phyloP scores from a whole-genome alignment of 768 basidiomycete genomes.

The Phylloporus scabripes region DNA sequence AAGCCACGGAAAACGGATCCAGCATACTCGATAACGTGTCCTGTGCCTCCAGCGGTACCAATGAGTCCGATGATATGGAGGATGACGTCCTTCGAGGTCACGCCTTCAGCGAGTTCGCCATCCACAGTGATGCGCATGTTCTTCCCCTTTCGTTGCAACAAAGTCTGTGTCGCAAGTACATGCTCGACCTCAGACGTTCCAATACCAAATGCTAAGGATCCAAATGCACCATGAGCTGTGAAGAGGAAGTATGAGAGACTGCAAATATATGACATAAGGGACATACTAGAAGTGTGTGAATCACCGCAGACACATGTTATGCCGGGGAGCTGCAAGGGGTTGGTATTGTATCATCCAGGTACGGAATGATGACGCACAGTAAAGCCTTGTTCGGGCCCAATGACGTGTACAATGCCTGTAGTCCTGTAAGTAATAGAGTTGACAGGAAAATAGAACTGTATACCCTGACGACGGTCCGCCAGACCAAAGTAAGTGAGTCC shows the following conservation, averaged over 20 bases:
- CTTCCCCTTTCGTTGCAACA: conserved; percentile 82
- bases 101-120: conserved; percentile 73
- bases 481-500: conserved; percentile 90
- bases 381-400: conserved; percentile 92
- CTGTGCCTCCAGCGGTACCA: conserved; percentile 91
- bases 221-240: conserved; percentile 85
- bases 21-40: conserved; percentile 87
- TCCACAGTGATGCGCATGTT: conserved; percentile 92
- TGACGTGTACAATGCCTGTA: conserved; percentile 78
- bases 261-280: neutral
- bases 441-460: conserved; percentile 3
- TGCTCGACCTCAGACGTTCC: conserved; percentile 94
- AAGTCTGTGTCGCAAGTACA: conserved; percentile 87
- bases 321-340: conserved; percentile 51
- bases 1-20: conserved; percentile 83
- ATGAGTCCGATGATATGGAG: conserved; percentile 87
- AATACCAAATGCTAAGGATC: conserved; percentile 89
- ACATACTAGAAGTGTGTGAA: conserved; percentile 86
- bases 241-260: conserved; percentile 1
- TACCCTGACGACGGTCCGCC: conserved; percentile 84
- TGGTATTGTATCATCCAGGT: neutral
- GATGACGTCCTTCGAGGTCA: conserved; percentile 86
- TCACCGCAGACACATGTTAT: conserved; percentile 88
- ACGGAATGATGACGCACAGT: conserved; percentile 45
- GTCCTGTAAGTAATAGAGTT: conserved; percentile 14